Evolutionary conservation across 108 stramenopile species (phyloP), one percentile per base, ranked within the genome.

Genomic region (Schizochytrium sp.): DNA sequence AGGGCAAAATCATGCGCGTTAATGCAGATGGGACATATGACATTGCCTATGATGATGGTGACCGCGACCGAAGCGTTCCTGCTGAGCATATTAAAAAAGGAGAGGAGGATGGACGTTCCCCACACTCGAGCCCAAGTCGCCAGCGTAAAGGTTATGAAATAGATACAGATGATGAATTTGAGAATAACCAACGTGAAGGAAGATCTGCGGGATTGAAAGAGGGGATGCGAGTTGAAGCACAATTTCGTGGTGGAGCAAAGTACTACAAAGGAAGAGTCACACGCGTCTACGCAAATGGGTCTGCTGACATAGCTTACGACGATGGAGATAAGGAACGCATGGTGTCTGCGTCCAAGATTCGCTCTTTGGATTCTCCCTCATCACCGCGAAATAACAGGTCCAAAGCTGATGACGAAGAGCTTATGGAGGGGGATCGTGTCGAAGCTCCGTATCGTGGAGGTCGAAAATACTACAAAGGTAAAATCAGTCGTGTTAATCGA

Each of bases 371-470:
- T 17, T 15, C 40, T 46, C 55, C 17, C 40, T 12, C 38, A 45
- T 45, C 44, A 49, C 73, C 73, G 73, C 28, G 28, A 28, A 28
- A 28, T 28, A 28, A 28, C 28, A 28, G 28, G 28, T 28, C 28
- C 28, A 49, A 4, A 4, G 40, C 38, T 40, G 57, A 59, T 5
- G 56, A 40, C 19, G 88, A 88, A 53, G 72, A 41, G 15, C 19
- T 90, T 53, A 44, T 89, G 3, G 92, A 19, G 47, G 91, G 93
- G 8, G 92, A 92, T 61, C 90, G 72, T 45, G 93, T 94, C 55
- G 93, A 94, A 72, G 94, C 92, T 13, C 49, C 87, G 28, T 92
- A 91, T 55, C 91, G 92, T 3, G 94, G 94, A 41, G 60, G 90
- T 56, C 57, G 42, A 44, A 90, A 90, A 46, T 72, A 17, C 28